phyloP scores from a whole-genome alignment of 2,329 filamentous ascomycete species.

The Arthrobotrys iridis region DNA sequence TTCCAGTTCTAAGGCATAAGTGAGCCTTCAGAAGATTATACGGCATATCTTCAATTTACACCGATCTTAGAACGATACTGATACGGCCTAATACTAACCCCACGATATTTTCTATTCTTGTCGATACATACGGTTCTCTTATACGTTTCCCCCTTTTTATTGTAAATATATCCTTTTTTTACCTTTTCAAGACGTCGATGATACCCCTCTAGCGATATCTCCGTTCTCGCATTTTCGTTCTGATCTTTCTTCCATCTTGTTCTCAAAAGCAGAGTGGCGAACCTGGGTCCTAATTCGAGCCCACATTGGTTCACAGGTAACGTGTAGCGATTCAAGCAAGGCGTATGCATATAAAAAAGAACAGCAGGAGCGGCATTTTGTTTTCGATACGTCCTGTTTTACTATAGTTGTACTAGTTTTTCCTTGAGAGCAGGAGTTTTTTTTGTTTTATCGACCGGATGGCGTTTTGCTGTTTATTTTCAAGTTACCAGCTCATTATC shows the following conservation, averaged over 20 bases:
- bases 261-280: conserved; percentile 21
- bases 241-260: not conserved
- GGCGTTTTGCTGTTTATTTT: conserved; percentile 22
- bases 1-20: conserved; percentile 6
- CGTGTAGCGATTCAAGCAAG: conserved; percentile 31
- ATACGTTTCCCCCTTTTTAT: conserved; percentile 17
- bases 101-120: not conserved
- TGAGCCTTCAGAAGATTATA: not conserved
- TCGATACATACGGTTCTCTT: not conserved
- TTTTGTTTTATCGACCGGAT: conserved; percentile 21
- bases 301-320: conserved; percentile 46
- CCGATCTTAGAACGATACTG: not conserved
- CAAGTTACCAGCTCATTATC: not conserved
- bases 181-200: conserved; percentile 24
- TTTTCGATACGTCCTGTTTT: conserved; percentile 26
- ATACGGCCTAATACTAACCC: not conserved
- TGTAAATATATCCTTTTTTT: conserved; percentile 42
- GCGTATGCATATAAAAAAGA: conserved; percentile 41
- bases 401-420: not conserved
- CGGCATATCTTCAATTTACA: not conserved
- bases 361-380: not conserved
- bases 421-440: conserved; percentile 34
- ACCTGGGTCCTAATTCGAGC: conserved; percentile 17
- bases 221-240: not conserved
- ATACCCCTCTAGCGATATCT: conserved; percentile 43